A percentile compares a stretch with the other conserved stretches of the same genome.
Evolutionary conservation across 2,329 filamentous ascomycete genomes (phyloP).

Genomic region (Fusarium albidum): DNA sequence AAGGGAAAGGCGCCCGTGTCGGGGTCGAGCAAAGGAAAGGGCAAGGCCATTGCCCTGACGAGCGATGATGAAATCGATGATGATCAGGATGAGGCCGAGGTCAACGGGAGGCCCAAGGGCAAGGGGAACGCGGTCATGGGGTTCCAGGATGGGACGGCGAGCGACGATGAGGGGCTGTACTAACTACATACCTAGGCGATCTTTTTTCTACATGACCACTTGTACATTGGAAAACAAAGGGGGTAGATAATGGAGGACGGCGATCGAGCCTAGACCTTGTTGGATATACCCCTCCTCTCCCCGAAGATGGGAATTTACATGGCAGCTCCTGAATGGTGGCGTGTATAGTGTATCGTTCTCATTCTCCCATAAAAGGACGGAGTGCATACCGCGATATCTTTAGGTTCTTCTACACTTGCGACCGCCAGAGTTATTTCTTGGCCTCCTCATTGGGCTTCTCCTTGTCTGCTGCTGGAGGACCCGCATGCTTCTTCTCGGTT

Average conservation of each 20-base stretch:
- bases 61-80: constrained; percentile 47
- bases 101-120: constrained; percentile 53
- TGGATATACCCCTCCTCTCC: constrained; percentile 32
- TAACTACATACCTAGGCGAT: constrained; percentile 42
- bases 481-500: constrained; percentile 25
- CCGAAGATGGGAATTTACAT: constrained; percentile 26
- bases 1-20: constrained; percentile 45
- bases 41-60: constrained; percentile 42
- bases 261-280: constrained; percentile 20
- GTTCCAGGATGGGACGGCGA: constrained; percentile 62
- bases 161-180: constrained; percentile 66
- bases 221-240: constrained; percentile 19
- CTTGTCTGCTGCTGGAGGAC: not conserved
- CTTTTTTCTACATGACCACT: constrained; percentile 16
- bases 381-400: constrained; percentile 5
- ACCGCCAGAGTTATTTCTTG: constrained; percentile 21
- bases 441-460: constrained; percentile 25
- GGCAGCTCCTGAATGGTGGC: constrained; percentile 15
- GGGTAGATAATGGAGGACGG: constrained; percentile 12
- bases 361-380: constrained; percentile 9
- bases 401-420: constrained; percentile 19
- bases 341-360: constrained; percentile 23
- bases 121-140: constrained; percentile 64
- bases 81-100: constrained; percentile 44
- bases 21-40: constrained; percentile 43